phyloP scores from a whole-genome alignment of 148 eudicot genomes.

The Talinum fruticosum region DNA sequence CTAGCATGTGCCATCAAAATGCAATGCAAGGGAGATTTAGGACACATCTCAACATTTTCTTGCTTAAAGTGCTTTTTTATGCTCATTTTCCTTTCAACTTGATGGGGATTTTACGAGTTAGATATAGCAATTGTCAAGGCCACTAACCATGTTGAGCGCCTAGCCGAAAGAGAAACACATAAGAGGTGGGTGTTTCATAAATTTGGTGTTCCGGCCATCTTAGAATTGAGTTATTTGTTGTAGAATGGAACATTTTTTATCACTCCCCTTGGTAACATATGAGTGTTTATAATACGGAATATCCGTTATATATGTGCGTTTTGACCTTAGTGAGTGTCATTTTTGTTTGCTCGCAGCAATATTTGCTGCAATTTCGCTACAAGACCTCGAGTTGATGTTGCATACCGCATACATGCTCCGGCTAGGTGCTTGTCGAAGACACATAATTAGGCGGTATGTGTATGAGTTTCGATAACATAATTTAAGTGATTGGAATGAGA shows the following conservation, averaged over 20 bases:
- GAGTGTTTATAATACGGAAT: no score
- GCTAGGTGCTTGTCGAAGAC: slow-evolving; percentile 72
- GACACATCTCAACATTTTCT: no score
- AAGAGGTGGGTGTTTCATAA: slow-evolving; percentile 46
- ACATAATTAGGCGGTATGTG: slow-evolving; percentile 37
- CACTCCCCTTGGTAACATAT: no score
- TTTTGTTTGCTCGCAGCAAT: slow-evolving; percentile 24
- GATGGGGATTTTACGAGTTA: slow-evolving; percentile 47
- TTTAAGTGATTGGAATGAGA: slow-evolving; percentile 4
- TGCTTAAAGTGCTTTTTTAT: background rate
- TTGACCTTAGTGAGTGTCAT: background rate
- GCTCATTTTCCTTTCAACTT: slow-evolving; percentile 4
- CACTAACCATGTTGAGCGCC: slow-evolving; percentile 90
- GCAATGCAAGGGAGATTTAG: no score
- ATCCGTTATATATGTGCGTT: background rate
- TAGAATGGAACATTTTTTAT: no score
- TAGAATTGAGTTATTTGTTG: background rate
- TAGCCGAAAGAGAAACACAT: slow-evolving; percentile 86
- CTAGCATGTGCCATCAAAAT: no score
- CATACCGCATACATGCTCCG: slow-evolving; percentile 36
- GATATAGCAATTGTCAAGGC: slow-evolving; percentile 88
- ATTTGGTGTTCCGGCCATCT: background rate
- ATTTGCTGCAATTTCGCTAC: slow-evolving; percentile 32
- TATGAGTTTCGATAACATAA: background rate
- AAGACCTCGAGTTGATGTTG: slow-evolving; percentile 38